These are phyloP conservation scores for Suillus subluteus DNA, from an alignment of 768 basidiomycete species.

Conservation along the genomic window DNA sequence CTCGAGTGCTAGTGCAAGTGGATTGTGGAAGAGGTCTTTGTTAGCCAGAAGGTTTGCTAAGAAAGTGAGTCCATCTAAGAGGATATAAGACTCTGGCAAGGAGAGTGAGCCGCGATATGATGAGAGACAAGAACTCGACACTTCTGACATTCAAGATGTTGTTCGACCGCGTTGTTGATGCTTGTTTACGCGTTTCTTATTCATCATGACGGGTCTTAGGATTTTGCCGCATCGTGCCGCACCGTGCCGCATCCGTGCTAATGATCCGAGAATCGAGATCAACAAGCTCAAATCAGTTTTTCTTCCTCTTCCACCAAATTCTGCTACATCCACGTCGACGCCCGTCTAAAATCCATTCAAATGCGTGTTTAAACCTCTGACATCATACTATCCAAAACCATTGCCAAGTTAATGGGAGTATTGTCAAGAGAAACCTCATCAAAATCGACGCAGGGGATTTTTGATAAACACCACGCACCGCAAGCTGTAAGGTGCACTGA, in stretches of 20 bases:
- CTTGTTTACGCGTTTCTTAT: conserved; percentile 2
- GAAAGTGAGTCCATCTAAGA: conserved; percentile 77
- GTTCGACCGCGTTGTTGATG: conserved; percentile 4
- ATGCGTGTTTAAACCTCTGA: neutral
- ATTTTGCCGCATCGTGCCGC: too few species aligned
- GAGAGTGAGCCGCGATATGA: conserved; percentile 49
- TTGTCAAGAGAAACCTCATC: neutral
- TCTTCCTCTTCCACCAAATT: too few species aligned
- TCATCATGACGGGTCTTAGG: too few species aligned
- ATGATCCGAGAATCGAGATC: too few species aligned
- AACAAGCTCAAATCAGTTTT: too few species aligned
- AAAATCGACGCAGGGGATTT: neutral
- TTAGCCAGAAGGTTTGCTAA: conserved; percentile 46
- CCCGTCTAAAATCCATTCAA: neutral
- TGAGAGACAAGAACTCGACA: neutral
- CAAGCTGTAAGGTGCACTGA: neutral
- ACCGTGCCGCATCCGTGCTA: too few species aligned
- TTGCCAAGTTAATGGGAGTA: neutral
- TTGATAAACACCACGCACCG: neutral
- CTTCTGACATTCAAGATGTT: neutral
- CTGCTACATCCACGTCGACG: neutral
- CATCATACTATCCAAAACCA: neutral
- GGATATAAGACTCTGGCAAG: conserved; percentile 70
- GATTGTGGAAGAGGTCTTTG: conserved; percentile 45
- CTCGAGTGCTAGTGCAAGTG: conserved; percentile 1